Evolutionary conservation across 306 rosid genomes (phyloP), one percentile per base, ranked within the genome.

Genomic region (Prunus dulcis): DNA sequence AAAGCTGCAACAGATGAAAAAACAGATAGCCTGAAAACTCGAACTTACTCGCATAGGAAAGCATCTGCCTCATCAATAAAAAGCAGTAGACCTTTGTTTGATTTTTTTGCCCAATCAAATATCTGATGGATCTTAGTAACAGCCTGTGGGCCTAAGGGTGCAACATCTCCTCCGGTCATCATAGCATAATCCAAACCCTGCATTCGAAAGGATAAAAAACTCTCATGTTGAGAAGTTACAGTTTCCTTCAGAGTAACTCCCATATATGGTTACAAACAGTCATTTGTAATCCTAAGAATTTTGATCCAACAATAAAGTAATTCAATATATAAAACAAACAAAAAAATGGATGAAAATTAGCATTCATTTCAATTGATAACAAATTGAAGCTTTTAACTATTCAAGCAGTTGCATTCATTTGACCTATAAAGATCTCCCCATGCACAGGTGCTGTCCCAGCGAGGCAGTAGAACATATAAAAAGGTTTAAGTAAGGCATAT

Each of bases 111-210:
- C 99, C 99, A 96, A 79, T 96, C 99, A 86, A 96, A 96, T 84
- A 96, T 93, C 84, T 96, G 93, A 81, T 96, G 99, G 74, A 96
- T 91, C 89, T 96, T 96, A 23, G 99, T 92, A 64, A 96, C 98
- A 68, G 99, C 98, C 86, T 96, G 97, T 5, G 97, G 84, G 56
- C 99, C 99, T 74, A 96, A 77, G 12, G 99, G 99, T 53, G 97
- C 98, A 84, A 96, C 99, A 77, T 96, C 99, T 69, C 99, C 99
- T 83, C 99, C 99, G 0, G 99, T 96, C 99, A 96, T 93, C 99
- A 96, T 91, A 74, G 99, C 99, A 89, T 96, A 96, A 85, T 96
- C 98, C 90, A 96, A 90, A 74, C 99, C 99, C 99, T 96, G 87
- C 3, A 58, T 71, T 55, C 14, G 14, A 43, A 61, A 27, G 47